These are phyloP conservation scores for Licmophora abbreviata DNA, from an alignment of 108 stramenopile genomes.

Conservation along the genomic window DNA sequence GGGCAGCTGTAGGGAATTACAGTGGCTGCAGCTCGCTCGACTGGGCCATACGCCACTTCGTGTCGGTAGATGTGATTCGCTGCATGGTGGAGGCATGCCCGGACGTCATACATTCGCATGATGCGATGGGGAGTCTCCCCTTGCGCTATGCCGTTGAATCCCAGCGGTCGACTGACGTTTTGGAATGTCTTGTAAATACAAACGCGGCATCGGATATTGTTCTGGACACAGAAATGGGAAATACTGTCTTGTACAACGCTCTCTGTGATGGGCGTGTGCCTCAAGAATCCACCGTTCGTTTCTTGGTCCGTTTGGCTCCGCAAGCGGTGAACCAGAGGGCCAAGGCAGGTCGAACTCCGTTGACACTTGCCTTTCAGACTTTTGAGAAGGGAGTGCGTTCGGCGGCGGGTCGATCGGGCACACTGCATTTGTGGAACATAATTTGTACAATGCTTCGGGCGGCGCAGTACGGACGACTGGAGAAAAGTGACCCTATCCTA, in stretches of 20 bases:
- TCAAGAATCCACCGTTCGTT: not conserved
- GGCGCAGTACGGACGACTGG: not conserved
- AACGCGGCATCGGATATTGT: not conserved
- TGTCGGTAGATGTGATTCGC: not conserved
- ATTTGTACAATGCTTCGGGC: not conserved
- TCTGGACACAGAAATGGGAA: not conserved
- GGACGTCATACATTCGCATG: not conserved
- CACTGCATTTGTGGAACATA: not conserved
- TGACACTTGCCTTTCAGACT: not conserved
- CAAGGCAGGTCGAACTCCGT: not conserved
- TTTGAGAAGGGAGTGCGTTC: not conserved
- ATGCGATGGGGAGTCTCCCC: not conserved
- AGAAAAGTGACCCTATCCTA: not conserved
- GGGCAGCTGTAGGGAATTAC: too few species aligned
- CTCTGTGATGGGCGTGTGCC: not conserved
- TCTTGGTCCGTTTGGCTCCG: not conserved
- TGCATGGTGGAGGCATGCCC: not conserved
- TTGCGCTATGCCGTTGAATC: not conserved
- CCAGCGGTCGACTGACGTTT: not conserved
- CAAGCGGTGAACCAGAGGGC: not conserved
- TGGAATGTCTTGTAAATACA: not conserved
- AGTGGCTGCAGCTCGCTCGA: too few species aligned
- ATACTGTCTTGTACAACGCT: not conserved
- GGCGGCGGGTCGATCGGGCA: not conserved
- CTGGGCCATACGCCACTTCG: not conserved